Conservation (phyloP, 2,329 filamentous ascomycete species). For the Hysterium pulicare region DNA sequence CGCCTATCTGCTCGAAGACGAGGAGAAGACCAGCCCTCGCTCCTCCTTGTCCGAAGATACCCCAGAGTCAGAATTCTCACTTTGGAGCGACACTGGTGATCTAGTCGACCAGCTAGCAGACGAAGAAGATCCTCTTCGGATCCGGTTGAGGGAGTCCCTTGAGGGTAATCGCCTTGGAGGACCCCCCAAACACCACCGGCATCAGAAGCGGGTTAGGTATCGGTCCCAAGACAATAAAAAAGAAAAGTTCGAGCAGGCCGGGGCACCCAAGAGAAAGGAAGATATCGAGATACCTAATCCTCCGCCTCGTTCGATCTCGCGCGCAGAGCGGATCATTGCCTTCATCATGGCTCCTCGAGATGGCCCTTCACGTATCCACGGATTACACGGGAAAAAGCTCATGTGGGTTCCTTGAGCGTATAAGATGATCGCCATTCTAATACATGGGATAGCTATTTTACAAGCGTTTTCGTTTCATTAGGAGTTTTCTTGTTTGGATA, state of each 20-base stretch:
- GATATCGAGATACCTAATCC: constrained; percentile 78
- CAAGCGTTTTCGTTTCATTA: constrained; percentile 82
- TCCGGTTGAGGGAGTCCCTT: constrained; percentile 63
- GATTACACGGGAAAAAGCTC: constrained; percentile 91
- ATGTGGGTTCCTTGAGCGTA: constrained; percentile 60
- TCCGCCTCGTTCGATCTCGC: constrained; percentile 59
- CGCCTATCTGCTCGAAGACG: constrained; percentile 40
- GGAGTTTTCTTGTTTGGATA: constrained; percentile 88
- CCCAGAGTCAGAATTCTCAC: constrained; percentile 66
- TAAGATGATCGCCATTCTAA: constrained; percentile 9
- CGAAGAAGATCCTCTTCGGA: constrained; percentile 75
- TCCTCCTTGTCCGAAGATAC: constrained; percentile 55
- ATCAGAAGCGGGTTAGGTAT: constrained; percentile 69
- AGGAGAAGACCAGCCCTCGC: constrained; percentile 51
- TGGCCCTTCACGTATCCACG: constrained; percentile 69
- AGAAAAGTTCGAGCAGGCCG: constrained; percentile 40
- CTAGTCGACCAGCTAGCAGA: constrained; percentile 86
- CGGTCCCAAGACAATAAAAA: constrained; percentile 46
- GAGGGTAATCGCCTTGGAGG: constrained; percentile 57
- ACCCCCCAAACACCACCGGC: constrained; percentile 31
- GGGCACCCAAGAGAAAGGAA: constrained; percentile 58
- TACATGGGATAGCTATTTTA: constrained; percentile 73
- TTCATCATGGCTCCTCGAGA: constrained; percentile 81
- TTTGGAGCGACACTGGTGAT: constrained; percentile 94
- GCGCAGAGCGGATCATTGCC: constrained; percentile 68